Evolutionary conservation across 768 basidiomycete species (phyloP).

Genomic region (Steccherinum ochraceum): DNA sequence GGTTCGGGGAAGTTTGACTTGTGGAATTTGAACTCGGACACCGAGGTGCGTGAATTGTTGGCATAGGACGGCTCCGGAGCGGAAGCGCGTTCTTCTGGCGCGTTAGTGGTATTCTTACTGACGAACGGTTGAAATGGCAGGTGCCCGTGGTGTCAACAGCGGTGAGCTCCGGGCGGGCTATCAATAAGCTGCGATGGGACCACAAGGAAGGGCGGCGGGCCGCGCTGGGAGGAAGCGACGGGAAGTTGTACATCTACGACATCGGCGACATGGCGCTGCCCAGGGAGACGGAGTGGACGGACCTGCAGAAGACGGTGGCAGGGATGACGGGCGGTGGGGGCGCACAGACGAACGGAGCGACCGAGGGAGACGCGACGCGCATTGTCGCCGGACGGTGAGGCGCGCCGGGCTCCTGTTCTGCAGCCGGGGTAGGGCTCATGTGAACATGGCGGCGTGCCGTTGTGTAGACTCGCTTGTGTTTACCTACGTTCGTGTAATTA

Average conservation of each 20-base stretch:
- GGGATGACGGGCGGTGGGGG: conserved; percentile 51
- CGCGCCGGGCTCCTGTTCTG: too few relatives aligned
- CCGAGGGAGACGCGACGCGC: conserved; percentile 22
- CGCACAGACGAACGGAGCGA: conserved; percentile 28
- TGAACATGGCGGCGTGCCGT: too few relatives aligned
- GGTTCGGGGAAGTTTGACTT: conserved; percentile 94
- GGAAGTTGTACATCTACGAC: conserved; percentile 90
- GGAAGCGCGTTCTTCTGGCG: too few relatives aligned
- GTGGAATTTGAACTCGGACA: conserved; percentile 97
- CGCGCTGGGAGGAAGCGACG: conserved; percentile 89
- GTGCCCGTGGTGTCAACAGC: conserved; percentile 87
- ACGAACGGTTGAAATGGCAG: conserved; percentile 35
- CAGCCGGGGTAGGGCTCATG: too few relatives aligned
- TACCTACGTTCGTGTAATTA: too few relatives aligned
- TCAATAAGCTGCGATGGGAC: conserved; percentile 97
- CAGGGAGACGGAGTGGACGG: conserved; percentile 88
- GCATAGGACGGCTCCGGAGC: neutral
- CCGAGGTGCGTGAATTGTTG: conserved; percentile 60
- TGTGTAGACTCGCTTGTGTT: too few relatives aligned
- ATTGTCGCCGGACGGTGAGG: conserved; percentile 29
- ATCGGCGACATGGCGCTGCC: conserved; percentile 88
- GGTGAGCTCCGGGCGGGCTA: conserved; percentile 72
- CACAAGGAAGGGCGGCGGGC: conserved; percentile 85
- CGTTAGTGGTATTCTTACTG: too few relatives aligned
- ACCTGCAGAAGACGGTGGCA: conserved; percentile 81